A percentile compares a stretch with the other conserved stretches of the same genome.
Evolutionary conservation across 2,329 filamentous ascomycete genomes (phyloP).

Genomic region (Scytalidium sp.): DNA sequence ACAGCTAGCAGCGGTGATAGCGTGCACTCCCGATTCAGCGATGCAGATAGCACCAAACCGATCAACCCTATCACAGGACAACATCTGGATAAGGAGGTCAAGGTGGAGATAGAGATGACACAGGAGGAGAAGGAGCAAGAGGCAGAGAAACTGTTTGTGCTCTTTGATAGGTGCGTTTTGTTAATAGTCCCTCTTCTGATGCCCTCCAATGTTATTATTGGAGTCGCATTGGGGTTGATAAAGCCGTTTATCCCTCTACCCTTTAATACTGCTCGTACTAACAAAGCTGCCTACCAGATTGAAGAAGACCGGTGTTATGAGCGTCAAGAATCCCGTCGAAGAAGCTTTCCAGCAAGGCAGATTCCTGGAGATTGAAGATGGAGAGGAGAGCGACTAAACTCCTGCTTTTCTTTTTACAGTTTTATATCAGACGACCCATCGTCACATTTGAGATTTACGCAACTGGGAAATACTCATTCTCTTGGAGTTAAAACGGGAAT

Average conservation of each 20-base stretch:
- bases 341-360: slow-evolving; percentile 22
- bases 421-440: too few species aligned
- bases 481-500: too few species aligned
- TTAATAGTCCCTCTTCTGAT: neutral
- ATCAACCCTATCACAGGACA: slow-evolving; percentile 29
- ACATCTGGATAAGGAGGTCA: slow-evolving; percentile 23
- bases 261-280: slow-evolving; percentile 3
- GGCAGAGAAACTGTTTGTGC: slow-evolving; percentile 28
- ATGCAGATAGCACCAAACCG: slow-evolving; percentile 14
- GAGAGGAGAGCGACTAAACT: slow-evolving; percentile 14
- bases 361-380: slow-evolving; percentile 24
- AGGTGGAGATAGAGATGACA: slow-evolving; percentile 68
- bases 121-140: slow-evolving; percentile 89
- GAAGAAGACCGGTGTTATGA: slow-evolving; percentile 27
- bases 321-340: slow-evolving; percentile 25
- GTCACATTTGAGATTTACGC: too few species aligned
- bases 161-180: slow-evolving; percentile 27
- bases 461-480: too few species aligned
- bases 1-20: slow-evolving; percentile 15
- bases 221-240: too few species aligned
- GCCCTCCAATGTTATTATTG: neutral
- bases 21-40: slow-evolving; percentile 10
- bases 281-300: slow-evolving; percentile 16
- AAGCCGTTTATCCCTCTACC: too few species aligned
- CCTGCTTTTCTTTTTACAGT: too few species aligned